Evolutionary conservation across 371 early-diverging fungal genomes (phyloP), one percentile per base, ranked within the genome.

Genomic region (Rhizopus sp.): DNA sequence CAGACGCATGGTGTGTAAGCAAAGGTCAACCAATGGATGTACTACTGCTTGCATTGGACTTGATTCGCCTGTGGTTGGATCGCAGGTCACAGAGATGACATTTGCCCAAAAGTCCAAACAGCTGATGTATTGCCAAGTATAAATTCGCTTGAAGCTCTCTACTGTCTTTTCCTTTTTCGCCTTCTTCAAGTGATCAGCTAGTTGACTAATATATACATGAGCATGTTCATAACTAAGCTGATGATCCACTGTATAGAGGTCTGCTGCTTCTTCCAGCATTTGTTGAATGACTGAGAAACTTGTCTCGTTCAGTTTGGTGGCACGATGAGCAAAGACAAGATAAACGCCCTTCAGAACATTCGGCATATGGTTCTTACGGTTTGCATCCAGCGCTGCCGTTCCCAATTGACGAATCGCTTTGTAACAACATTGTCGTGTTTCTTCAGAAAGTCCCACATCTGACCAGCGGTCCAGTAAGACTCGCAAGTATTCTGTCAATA

Each of bases 121-220:
- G 68, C 90, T 91, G 30, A 96, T 68, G 64, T 86, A 96, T 70
- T 94, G 95, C 96, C 96, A 96, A 72, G 92, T 93, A 81, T 96
- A 94, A 44, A 96, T 90, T 0, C 83, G 62, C 62, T 88, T 88
- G 80, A 87, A 90, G 10, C 91, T 83, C 63, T 95, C 87, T 42
- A 88, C 87, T 37, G 90, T 91, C 42, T 89, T 84, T 13, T 81
- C 76, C 60, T 87, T 85, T 60, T 91, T 89, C 17, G 96, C 91
- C 56, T 85, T 85, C 50, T 96, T 88, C 55, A 97, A 73, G 63
- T 89, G 89, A 57, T 92, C 89, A 0, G 95, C 93, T 44, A 96
- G 78, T 63, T 95, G 95, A 30, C 95, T 86, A 37, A 97, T 81
- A 68, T 92, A 93, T n/a, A 89, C 83, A 61, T 93, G 91, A 8